Evolutionary conservation across 345 rosid species (phyloP), one percentile per base, ranked within the genome.

Genomic region (Gossypium arboreum): DNA sequence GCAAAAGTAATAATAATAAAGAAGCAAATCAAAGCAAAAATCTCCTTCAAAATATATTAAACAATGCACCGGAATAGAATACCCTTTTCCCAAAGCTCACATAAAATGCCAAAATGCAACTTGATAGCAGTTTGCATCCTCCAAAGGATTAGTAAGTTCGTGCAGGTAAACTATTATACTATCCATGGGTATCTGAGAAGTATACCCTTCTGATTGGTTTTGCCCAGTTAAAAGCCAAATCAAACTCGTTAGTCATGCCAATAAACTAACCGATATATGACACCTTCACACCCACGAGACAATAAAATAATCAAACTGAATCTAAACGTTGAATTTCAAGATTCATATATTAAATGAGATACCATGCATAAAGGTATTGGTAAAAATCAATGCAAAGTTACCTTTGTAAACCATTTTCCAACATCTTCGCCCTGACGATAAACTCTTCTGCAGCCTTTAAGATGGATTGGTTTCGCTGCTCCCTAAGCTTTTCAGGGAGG

Each of bases 391-490:
- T 11, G 45, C 9, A 16, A 34, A 41, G 47, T 74, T 83, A 93
- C 99, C 98, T 85, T 72, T 78, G 81, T 44, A 91, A 71, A 60
- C 81, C 89, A 0, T 71, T 86, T 81, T 93, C 96, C 67, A 95
- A 80, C 81, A 80, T 85, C 79, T 48, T 81, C 52, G 88, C 80
- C 84, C 88, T 87, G 76, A 74, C 73, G 75, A 81, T 54, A 54
- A 89, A 79, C 68, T 85, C 91, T 79, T 91, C 97, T 79, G 90
- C 84, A 66, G 85, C 88, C 80, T 84, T 90, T 56, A 81, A 77
- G 62, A 90, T 84, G 81, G 83, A 83, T 51, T 84, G 84, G 66
- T 71, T 75, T 78, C 78, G 83, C 79, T 83, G 83, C 24, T 55
- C 63, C 75, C 79, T 74, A 24, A 73, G 68, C 77, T 75, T 84